A percentile compares a stretch with the other conserved stretches of the same genome.
Evolutionary conservation across 805 yeast species (phyloP).

Genomic region (Candida endomychidarum): DNA sequence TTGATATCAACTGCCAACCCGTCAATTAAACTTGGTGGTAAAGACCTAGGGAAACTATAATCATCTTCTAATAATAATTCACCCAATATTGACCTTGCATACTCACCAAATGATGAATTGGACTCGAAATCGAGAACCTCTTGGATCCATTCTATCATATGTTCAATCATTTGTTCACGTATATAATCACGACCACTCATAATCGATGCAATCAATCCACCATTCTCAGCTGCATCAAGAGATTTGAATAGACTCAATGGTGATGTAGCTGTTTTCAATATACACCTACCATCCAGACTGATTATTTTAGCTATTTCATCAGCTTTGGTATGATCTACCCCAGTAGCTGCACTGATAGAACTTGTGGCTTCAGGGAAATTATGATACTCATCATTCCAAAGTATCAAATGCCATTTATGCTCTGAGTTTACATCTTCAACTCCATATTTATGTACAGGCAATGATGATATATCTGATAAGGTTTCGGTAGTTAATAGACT

Average conservation of each 20-base stretch:
- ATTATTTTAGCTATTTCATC: conserved; percentile 42
- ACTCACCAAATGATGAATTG: conserved; percentile 22
- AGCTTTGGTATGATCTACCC: conserved; percentile 26
- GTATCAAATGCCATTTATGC: conserved; percentile 45
- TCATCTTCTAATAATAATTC: conserved; percentile 40
- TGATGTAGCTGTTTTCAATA: conserved; percentile 36
- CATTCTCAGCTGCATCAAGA: conserved; percentile 40
- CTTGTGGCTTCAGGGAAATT: conserved; percentile 53
- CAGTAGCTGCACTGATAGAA: conserved; percentile 41
- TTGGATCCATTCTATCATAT: conserved; percentile 52
- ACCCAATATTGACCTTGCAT: conserved; percentile 31
- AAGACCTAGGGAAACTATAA: conserved; percentile 31
- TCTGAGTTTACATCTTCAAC: conserved; percentile 32
- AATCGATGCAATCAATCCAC: conserved; percentile 58
- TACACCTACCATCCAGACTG: conserved; percentile 50
- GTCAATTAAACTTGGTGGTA: conserved; percentile 25
- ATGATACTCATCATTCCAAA: conserved; percentile 84
- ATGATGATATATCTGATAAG: conserved; percentile 31
- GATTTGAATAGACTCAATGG: conserved; percentile 27
- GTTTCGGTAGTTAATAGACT: conserved; percentile 22
- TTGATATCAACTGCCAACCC: conserved; percentile 19
- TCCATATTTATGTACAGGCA: conserved; percentile 31
- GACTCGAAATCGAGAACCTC: conserved; percentile 30
- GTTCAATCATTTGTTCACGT: conserved; percentile 47
- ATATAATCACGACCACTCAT: conserved; percentile 49